A percentile compares a stretch with the other conserved stretches of the same genome.
phyloP scores from a whole-genome alignment of 805 yeast species.

The Lipomyces yamanashiensis region DNA sequence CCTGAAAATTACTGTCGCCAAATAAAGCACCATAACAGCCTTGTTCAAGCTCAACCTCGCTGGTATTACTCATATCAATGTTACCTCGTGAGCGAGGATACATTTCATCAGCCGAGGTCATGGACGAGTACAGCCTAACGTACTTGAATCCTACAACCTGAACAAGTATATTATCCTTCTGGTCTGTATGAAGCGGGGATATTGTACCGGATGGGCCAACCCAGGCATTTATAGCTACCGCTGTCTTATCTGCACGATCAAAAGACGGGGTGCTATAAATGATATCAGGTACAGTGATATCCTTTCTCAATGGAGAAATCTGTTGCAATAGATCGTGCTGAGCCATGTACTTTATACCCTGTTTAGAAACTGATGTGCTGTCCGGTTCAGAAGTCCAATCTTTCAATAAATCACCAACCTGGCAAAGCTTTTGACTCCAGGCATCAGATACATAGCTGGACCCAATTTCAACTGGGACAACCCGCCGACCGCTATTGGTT shows the following conservation, averaged over 20 bases:
- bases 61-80: constrained; percentile 38
- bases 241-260: constrained; percentile 19
- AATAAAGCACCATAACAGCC: constrained; percentile 25
- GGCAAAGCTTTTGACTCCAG: constrained; percentile 37
- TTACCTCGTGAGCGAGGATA: constrained; percentile 22
- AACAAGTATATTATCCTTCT: constrained; percentile 37
- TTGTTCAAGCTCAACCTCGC: constrained; percentile 37
- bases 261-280: constrained; percentile 18
- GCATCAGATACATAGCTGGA: constrained; percentile 30
- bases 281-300: constrained; percentile 37
- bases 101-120: constrained; percentile 16
- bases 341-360: constrained; percentile 33
- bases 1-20: constrained; percentile 10
- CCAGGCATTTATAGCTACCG: constrained; percentile 37
- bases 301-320: constrained; percentile 31
- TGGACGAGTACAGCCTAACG: constrained; percentile 36
- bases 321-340: constrained; percentile 39
- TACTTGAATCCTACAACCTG: constrained; percentile 42
- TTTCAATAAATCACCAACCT: constrained; percentile 32
- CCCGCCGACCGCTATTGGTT: constrained; percentile 32
- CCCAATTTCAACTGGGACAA: constrained; percentile 42
- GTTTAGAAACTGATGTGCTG: constrained; percentile 10
- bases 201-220: constrained; percentile 40
- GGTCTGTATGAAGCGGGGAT: constrained; percentile 41
- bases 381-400: constrained; percentile 20